Evolutionary conservation across 1,284 basidiomycete species (phyloP).

Genomic region (Clitocybe nebularis): DNA sequence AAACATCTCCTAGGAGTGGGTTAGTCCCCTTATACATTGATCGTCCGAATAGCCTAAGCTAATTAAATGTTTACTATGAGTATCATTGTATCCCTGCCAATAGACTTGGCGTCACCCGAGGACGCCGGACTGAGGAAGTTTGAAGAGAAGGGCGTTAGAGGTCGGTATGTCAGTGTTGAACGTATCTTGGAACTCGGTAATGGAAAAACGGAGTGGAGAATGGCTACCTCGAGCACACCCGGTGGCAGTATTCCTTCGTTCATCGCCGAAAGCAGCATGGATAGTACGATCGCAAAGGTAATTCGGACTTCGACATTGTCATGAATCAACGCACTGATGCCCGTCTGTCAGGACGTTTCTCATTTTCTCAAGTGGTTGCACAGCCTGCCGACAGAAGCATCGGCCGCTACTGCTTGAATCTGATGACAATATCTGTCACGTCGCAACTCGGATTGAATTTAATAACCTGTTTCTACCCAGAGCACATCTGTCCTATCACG

Average conservation of each 20-base stretch:
- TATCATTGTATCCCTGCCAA: slow-evolving; percentile 66
- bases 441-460: no score
- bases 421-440: no score
- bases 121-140: slow-evolving; percentile 55
- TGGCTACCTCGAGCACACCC: slow-evolving; percentile 74
- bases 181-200: slow-evolving; percentile 57
- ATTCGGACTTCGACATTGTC: slow-evolving; percentile 1
- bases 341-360: slow-evolving; percentile 54
- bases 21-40: slow-evolving; percentile 25
- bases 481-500: no score
- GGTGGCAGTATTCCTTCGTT: slow-evolving; percentile 67
- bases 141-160: slow-evolving; percentile 65
- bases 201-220: slow-evolving; percentile 70
- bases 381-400: slow-evolving; percentile 20
- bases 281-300: slow-evolving; percentile 60
- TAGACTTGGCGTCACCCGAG: slow-evolving; percentile 48
- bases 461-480: neutral
- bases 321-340: no score
- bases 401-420: neutral
- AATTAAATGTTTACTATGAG: slow-evolving; percentile 28
- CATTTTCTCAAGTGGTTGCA: slow-evolving; percentile 50
- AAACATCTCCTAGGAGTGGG: slow-evolving; percentile 52
- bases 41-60: neutral
- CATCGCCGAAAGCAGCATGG: slow-evolving; percentile 54
- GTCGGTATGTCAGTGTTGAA: slow-evolving; percentile 69